phyloP scores from a whole-genome alignment of 106 monocot genomes.

The Iris macrosiphon region DNA sequence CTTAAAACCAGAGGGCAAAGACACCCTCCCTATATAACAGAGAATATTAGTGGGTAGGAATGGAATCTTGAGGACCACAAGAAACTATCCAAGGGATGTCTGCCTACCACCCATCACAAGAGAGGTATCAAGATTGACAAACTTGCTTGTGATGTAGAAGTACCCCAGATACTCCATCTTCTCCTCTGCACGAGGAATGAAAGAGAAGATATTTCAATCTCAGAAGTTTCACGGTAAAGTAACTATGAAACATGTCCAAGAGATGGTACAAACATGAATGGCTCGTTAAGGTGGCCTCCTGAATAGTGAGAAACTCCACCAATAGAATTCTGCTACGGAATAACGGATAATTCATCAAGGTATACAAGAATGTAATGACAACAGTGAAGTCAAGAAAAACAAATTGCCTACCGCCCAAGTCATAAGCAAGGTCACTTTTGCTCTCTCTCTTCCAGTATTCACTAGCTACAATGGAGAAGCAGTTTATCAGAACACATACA shows the following conservation, averaged over 20 bases:
- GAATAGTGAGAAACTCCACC: conserved; percentile 79
- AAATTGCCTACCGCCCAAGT: conserved; percentile 82
- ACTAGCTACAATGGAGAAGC: conserved; percentile 46
- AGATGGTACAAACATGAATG: conserved; percentile 64
- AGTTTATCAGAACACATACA: no score
- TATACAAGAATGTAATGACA: no score
- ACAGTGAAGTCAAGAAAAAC: no score
- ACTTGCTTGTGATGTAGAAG: conserved; percentile 94
- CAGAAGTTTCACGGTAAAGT: no score
- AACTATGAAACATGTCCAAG: no score
- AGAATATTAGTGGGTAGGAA: no score
- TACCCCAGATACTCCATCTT: conserved; percentile 87
- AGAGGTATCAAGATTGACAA: conserved; percentile 22
- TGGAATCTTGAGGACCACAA: conserved; percentile 1
- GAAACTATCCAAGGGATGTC: conserved; percentile 26
- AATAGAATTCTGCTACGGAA: conserved; percentile 63
- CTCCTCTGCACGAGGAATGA: conserved; percentile 46
- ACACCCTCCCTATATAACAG: no score
- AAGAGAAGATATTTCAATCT: no score
- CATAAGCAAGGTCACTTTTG: conserved; percentile 87
- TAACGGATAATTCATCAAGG: no score
- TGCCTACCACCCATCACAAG: conserved; percentile 29
- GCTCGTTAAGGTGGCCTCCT: conserved; percentile 84
- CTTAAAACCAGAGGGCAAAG: no score
- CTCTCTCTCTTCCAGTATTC: conserved; percentile 91